phyloP scores from a whole-genome alignment of 2,329 filamentous ascomycete genomes.

The Pseudogymnoascus sp. region DNA sequence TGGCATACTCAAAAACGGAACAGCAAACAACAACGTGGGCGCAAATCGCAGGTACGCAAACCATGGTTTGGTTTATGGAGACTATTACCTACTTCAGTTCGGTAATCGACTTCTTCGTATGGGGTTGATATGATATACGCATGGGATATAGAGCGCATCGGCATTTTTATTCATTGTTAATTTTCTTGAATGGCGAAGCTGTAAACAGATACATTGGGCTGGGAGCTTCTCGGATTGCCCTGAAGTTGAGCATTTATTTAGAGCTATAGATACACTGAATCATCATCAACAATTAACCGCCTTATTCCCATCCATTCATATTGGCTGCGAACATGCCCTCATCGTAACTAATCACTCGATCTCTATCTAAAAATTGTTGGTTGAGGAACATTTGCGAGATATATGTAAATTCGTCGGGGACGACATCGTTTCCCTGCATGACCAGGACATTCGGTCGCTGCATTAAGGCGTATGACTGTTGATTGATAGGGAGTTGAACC shows the following conservation, averaged over 20 bases:
- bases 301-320: conserved; percentile 7
- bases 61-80: conserved; percentile 20
- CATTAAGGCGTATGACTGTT: conserved; percentile 7
- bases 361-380: conserved; percentile 23
- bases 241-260: background rate
- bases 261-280: background rate
- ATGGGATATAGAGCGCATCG: background rate
- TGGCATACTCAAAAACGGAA: conserved; percentile 18
- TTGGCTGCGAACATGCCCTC: conserved; percentile 11
- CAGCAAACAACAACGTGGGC: conserved; percentile 17
- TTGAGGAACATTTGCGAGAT: conserved; percentile 21
- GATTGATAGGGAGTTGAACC: conserved; percentile 3
- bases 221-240: background rate
- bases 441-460: conserved; percentile 2
- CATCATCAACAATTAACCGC: background rate
- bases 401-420: conserved; percentile 18
- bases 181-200: background rate
- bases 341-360: conserved; percentile 24
- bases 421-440: conserved; percentile 2
- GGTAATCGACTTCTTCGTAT: conserved; percentile 19
- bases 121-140: conserved; percentile 12
- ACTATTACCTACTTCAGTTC: conserved; percentile 19
- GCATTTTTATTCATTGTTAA: background rate
- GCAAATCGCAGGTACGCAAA: conserved; percentile 13
- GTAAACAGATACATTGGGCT: background rate